Base-by-base conservation (phyloP, 1,284 basidiomycete genomes). In the Entoloma clypeatum region DNA sequence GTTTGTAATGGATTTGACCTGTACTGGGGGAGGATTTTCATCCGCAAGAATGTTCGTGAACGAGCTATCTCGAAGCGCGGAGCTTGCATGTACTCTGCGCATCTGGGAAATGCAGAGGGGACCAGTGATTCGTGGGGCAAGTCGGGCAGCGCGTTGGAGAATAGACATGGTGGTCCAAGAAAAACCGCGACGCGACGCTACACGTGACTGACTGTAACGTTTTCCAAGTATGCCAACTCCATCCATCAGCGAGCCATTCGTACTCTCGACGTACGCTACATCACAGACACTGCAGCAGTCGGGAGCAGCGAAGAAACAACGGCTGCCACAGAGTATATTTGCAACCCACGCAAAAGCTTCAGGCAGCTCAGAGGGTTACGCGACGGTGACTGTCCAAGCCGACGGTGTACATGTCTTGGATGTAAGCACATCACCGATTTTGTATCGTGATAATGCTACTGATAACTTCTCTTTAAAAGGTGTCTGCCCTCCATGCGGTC, bases 41-140 rank as follows among this genome's bases (percentile, higher is more conserved):
- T 79, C 79, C 4, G 79, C 81, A 22, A 90, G 74, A 44, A 90
- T 79, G 56, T 89, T 90, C 37, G 75, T 81, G 45, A 88, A 69
- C 11, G 65, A 61, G 26, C 63, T 55, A 26, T 50, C 53, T n/a
- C 41, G 42, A 30, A 32, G 51, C 4, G 40, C n/a, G 7, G 45
- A 14, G 22, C 49, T 53, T 9, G 37, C 33, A 25, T 53, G 53
- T n/a, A 58, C 27, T 4, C 36, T 33, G n/a, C 49, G 52, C 4
- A 35, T 1, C 21, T 32, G 39, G 14, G 25, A 36, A 32, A 28
- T n/a, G 16, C 28, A n/a, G 11, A 31, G 8, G 16, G 27, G 21
- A 10, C 24, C 18, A 35, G n/a, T 23, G 24, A 29, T 21, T 24
- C 29, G 41, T 4, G 39, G 7, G 5, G 45, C 16, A 17, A 36